Evolutionary conservation across 257 asterid species (phyloP).

Genomic region (Primulina tabacum): DNA sequence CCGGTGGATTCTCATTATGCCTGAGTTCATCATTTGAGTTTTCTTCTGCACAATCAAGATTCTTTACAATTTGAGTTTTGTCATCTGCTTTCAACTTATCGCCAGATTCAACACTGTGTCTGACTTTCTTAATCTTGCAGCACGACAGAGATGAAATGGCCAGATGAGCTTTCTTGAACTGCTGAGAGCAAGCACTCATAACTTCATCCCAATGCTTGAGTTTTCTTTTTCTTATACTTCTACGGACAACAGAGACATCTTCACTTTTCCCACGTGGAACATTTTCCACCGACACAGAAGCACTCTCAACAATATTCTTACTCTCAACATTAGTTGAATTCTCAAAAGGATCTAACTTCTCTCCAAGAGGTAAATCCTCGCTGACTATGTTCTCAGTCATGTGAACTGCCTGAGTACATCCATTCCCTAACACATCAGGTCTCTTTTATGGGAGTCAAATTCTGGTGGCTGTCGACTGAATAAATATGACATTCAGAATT

Average conservation of each 20-base stretch:
- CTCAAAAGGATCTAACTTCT: constrained; percentile 22
- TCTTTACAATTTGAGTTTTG: constrained; percentile 24
- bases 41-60: constrained; percentile 16
- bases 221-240: constrained; percentile 66
- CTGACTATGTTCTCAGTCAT: constrained; percentile 32
- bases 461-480: constrained; percentile 25
- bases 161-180: constrained; percentile 31
- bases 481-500: constrained; percentile 21
- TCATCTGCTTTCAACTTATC: constrained; percentile 24
- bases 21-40: constrained; percentile 12
- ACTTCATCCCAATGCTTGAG: constrained; percentile 48
- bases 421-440: constrained; percentile 31
- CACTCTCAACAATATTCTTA: constrained; percentile 20
- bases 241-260: constrained; percentile 41
- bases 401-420: constrained; percentile 27
- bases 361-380: constrained; percentile 24
- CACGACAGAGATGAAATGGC: constrained; percentile 10
- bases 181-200: constrained; percentile 30
- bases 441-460: constrained; percentile 30
- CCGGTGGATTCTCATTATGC: constrained; percentile 16
- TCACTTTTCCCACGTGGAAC: constrained; percentile 26
- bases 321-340: constrained; percentile 16
- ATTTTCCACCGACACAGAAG: constrained; percentile 31
- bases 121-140: constrained; percentile 22
- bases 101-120: constrained; percentile 20